A percentile compares a stretch with the other conserved stretches of the same genome.
These are phyloP conservation scores for Brassica juncea DNA, from an alignment of 345 rosid genomes.

Conservation along the genomic window DNA sequence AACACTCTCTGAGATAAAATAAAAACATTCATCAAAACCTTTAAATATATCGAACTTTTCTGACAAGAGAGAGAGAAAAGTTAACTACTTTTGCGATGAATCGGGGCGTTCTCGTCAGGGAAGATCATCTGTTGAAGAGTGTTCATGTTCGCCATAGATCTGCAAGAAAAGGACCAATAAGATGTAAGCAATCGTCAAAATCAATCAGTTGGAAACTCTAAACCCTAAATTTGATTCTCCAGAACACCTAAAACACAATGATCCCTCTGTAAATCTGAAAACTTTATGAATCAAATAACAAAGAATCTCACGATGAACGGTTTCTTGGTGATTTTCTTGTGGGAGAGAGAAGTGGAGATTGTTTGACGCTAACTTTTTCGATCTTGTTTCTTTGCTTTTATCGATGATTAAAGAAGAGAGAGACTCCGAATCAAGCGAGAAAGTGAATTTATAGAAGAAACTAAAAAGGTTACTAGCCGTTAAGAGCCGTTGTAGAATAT, in stretches of 20 bases:
- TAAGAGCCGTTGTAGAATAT: conserved; percentile 35
- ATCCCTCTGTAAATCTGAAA: background rate
- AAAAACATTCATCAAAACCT: too few relatives aligned
- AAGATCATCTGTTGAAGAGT: conserved; percentile 21
- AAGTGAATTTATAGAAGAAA: background rate
- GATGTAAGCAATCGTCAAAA: background rate
- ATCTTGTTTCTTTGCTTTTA: conserved; percentile 4
- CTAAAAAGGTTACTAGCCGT: conserved; percentile 23
- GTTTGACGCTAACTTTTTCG: conserved; percentile 23
- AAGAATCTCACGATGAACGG: background rate
- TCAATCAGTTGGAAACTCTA: conserved; percentile 18
- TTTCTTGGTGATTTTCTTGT: conserved; percentile 24
- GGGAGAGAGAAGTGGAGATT: conserved; percentile 13
- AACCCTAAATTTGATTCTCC: background rate
- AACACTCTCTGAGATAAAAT: conserved; percentile 21
- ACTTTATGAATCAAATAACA: background rate
- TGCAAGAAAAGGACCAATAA: background rate
- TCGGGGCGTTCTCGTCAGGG: conserved; percentile 41
- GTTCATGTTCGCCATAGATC: conserved; percentile 34
- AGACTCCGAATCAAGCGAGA: background rate
- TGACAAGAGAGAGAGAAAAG: background rate
- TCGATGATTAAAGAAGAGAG: conserved; percentile 5
- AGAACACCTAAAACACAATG: background rate
- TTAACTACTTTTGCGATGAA: conserved; percentile 27
- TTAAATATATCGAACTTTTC: too few relatives aligned